A percentile compares a stretch with the other conserved stretches of the same genome.
phyloP scores from a whole-genome alignment of 2,329 filamentous ascomycete species.

The Aspergillus luchuensis region DNA sequence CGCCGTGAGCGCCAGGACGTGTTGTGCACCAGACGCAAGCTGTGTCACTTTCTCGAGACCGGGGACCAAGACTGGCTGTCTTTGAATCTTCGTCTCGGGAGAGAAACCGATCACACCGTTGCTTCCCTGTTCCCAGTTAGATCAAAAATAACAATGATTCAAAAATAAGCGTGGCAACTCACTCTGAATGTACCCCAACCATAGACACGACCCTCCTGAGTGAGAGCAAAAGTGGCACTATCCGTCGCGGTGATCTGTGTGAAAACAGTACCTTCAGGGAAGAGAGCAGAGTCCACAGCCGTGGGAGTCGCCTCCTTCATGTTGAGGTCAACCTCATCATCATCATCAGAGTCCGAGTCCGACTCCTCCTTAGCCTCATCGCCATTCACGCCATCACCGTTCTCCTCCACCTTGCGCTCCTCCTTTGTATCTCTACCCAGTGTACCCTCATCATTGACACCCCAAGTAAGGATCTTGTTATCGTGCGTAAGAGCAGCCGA shows the following conservation, averaged over 20 bases:
- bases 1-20: slow-evolving; percentile 67
- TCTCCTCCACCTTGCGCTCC: slow-evolving; percentile 61
- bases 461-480: slow-evolving; percentile 83
- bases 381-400: slow-evolving; percentile 29
- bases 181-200: slow-evolving; percentile 82
- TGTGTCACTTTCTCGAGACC: slow-evolving; percentile 66
- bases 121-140: slow-evolving; percentile 42
- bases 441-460: slow-evolving; percentile 79
- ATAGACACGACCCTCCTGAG: slow-evolving; percentile 73
- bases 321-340: slow-evolving; percentile 65
- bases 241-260: slow-evolving; percentile 71
- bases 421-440: slow-evolving; percentile 68
- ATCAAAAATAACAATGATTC: background rate
- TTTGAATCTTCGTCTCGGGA: slow-evolving; percentile 44
- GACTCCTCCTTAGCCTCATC: slow-evolving; percentile 28
- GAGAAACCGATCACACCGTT: slow-evolving; percentile 61
- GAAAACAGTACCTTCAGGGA: slow-evolving; percentile 64
- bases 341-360: slow-evolving; percentile 51
- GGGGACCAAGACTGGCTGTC: slow-evolving; percentile 47
- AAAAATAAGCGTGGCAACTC: slow-evolving; percentile 32
- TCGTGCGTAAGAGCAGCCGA: slow-evolving; percentile 72
- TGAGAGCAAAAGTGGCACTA: slow-evolving; percentile 74
- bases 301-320: slow-evolving; percentile 70
- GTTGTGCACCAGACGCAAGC: slow-evolving; percentile 69
- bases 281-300: slow-evolving; percentile 54